These are phyloP conservation scores for Scleromitrula shiraiana DNA, from an alignment of 2,329 filamentous ascomycete genomes.

Conservation along the genomic window DNA sequence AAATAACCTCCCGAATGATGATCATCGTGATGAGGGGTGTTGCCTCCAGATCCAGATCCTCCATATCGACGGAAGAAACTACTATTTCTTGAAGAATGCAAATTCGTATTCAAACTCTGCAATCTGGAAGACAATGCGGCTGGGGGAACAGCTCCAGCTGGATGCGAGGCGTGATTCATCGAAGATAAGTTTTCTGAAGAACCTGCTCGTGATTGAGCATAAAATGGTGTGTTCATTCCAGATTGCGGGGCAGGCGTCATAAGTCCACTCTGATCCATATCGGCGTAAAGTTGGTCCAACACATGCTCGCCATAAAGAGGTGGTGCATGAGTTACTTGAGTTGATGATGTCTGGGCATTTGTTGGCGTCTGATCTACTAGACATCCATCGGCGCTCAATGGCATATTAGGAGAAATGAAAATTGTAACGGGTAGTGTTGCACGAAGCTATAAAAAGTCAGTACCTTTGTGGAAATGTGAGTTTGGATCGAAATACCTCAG, in stretches of 20 bases:
- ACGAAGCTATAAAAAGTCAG: slow-evolving; percentile 51
- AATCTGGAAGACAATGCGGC: slow-evolving; percentile 55
- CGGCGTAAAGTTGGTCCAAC: slow-evolving; percentile 84
- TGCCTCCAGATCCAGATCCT: slow-evolving; percentile 28
- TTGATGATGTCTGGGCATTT: slow-evolving; percentile 36
- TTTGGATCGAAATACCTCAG: slow-evolving; percentile 53
- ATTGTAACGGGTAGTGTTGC: slow-evolving; percentile 86
- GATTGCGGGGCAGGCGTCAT: slow-evolving; percentile 65
- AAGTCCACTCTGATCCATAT: slow-evolving; percentile 73
- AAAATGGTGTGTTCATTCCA: slow-evolving; percentile 74
- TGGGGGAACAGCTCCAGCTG: slow-evolving; percentile 37
- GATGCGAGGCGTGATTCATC: slow-evolving; percentile 40
- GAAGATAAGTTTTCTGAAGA: slow-evolving; percentile 74
- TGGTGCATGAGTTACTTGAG: slow-evolving; percentile 61
- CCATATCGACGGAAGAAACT: slow-evolving; percentile 26
- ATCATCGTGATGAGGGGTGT: slow-evolving; percentile 24
- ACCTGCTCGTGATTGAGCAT: slow-evolving; percentile 60
- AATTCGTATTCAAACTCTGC: slow-evolving; percentile 61
- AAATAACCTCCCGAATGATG: slow-evolving; percentile 18
- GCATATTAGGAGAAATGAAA: slow-evolving; percentile 91
- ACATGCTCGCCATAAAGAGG: slow-evolving; percentile 87
- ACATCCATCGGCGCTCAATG: slow-evolving; percentile 79
- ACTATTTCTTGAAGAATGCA: slow-evolving; percentile 43
- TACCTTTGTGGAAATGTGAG: slow-evolving; percentile 11
- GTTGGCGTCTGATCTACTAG: slow-evolving; percentile 55